A percentile compares a stretch with the other conserved stretches of the same genome.
Evolutionary conservation across 257 asterid species (phyloP).

Genomic region (Solanum rostratum): DNA sequence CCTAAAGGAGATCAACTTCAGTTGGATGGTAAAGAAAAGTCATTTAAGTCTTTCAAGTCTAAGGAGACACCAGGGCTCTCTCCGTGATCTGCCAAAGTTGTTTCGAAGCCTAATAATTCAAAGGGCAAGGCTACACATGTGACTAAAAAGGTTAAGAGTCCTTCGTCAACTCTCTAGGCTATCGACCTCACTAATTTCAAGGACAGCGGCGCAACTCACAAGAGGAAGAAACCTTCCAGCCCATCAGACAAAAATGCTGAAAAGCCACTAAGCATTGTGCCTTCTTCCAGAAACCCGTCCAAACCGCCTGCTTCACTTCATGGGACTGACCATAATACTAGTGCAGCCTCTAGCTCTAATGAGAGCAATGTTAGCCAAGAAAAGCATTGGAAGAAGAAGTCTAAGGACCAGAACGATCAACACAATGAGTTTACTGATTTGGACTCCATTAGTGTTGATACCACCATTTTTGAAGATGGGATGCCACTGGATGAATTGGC

Average conservation of each 20-base stretch:
- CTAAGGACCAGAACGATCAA: no score
- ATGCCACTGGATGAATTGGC: no score
- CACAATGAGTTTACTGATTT: no score
- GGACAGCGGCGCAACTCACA: background rate
- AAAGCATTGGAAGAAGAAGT: background rate
- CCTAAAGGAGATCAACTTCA: background rate
- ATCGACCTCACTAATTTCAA: fast-evolving
- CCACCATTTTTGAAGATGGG: no score
- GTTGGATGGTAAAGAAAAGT: background rate
- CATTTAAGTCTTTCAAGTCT: background rate
- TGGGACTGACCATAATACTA: background rate
- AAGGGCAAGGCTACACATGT: background rate
- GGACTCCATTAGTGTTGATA: no score
- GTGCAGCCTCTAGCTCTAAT: background rate
- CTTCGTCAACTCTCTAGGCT: background rate
- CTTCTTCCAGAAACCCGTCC: no score
- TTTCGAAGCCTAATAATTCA: background rate
- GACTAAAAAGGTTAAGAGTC: background rate
- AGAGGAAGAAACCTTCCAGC: background rate
- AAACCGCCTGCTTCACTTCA: background rate
- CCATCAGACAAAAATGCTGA: background rate
- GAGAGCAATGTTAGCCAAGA: background rate
- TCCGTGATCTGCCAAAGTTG: background rate
- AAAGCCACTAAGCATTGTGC: background rate
- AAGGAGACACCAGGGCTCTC: background rate